Conservation (phyloP, 768 basidiomycete species). For the Paxillus rubicundulus region DNA sequence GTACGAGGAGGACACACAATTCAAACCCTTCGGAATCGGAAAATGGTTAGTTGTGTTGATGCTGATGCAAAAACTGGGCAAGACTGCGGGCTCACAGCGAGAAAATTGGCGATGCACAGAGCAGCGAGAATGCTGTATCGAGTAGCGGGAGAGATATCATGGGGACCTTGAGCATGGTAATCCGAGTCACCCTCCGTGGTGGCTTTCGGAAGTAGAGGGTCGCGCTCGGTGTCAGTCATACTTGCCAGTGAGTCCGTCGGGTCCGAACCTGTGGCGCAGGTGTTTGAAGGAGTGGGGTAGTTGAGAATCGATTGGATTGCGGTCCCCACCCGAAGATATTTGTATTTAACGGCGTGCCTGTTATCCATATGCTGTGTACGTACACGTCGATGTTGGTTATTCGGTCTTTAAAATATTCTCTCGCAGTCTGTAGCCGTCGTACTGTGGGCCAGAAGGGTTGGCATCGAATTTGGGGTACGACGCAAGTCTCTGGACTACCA, state of each 20-base stretch:
- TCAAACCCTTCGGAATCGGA: conserved; percentile 7
- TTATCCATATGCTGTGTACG: too few species aligned
- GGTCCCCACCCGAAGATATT: too few species aligned
- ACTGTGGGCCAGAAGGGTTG: too few species aligned
- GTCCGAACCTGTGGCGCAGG: background rate
- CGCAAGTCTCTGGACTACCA: too few species aligned
- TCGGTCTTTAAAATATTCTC: too few species aligned
- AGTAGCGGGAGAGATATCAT: conserved; percentile 56
- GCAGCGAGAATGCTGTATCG: conserved; percentile 65
- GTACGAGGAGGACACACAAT: conserved; percentile 5
- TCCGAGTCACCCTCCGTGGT: background rate
- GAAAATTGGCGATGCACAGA: conserved; percentile 67
- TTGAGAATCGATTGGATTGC: too few species aligned
- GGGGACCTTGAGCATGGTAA: conserved; percentile 41
- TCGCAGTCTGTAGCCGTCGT: too few species aligned
- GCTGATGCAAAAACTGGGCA: too few species aligned
- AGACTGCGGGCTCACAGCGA: conserved; percentile 49
- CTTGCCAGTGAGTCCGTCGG: background rate
- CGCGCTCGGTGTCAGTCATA: conserved; percentile 21
- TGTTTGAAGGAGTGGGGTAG: too few species aligned
- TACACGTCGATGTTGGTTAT: too few species aligned
- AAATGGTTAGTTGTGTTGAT: background rate
- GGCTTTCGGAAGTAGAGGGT: conserved; percentile 22
- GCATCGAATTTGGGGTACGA: too few species aligned
- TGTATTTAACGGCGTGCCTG: background rate